Percentiles rank a stretch among this genome's conserved stretches.
Conservation (phyloP, 2,329 filamentous ascomycete species). For the Arthroderma sp. region DNA sequence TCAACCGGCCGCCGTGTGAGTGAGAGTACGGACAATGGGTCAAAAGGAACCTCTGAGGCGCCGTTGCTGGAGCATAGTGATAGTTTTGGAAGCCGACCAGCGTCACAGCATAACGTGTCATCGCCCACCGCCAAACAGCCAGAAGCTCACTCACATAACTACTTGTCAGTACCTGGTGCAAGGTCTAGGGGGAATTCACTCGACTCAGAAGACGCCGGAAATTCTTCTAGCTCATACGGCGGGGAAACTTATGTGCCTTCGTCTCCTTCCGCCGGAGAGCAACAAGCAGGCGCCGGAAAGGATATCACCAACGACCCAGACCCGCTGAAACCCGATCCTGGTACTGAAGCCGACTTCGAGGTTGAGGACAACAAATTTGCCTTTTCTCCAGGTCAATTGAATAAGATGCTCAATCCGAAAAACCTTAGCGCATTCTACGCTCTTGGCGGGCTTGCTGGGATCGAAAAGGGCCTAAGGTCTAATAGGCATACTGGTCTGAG, state of each 20-base stretch:
- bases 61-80: not conserved
- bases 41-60: not conserved
- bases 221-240: slow-evolving; percentile 39
- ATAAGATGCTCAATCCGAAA: slow-evolving; percentile 70
- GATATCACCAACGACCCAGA: slow-evolving; percentile 47
- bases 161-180: slow-evolving; percentile 50
- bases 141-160: slow-evolving; percentile 40
- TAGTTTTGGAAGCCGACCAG: slow-evolving; percentile 43
- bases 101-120: slow-evolving; percentile 54
- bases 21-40: not conserved
- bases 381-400: slow-evolving; percentile 58
- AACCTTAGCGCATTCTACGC: slow-evolving; percentile 61
- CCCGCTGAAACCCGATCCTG: slow-evolving; percentile 55
- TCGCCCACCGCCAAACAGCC: slow-evolving; percentile 44
- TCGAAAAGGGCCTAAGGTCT: slow-evolving; percentile 61
- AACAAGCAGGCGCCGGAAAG: slow-evolving; percentile 29
- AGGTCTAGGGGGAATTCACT: slow-evolving; percentile 52
- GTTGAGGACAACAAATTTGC: slow-evolving; percentile 58
- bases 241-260: slow-evolving; percentile 41
- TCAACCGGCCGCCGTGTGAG: not conserved
- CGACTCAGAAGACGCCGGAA: slow-evolving; percentile 46
- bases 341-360: slow-evolving; percentile 56
- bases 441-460: slow-evolving; percentile 56
- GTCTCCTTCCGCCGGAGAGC: slow-evolving; percentile 28
- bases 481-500: slow-evolving; percentile 53